Evolutionary conservation across 1,284 basidiomycete genomes (phyloP).

Genomic region (Tetrapyrgos nigripes): DNA sequence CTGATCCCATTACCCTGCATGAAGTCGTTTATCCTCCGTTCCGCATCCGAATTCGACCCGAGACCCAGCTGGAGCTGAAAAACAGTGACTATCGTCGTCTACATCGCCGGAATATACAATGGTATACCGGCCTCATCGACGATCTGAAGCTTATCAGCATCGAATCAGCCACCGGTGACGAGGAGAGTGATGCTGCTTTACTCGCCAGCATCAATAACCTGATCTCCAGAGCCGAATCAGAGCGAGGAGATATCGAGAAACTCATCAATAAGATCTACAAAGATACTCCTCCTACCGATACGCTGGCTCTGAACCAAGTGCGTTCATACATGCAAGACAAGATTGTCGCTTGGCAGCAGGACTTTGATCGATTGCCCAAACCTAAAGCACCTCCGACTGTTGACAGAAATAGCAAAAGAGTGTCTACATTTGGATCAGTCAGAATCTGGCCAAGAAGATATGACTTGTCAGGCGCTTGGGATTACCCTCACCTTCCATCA

Average conservation of each 20-base stretch:
- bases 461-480: constrained; percentile 56
- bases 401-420: constrained; percentile 57
- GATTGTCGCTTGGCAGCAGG: constrained; percentile 95
- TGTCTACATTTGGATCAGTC: constrained; percentile 71
- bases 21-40: constrained; percentile 93
- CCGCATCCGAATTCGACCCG: constrained; percentile 83
- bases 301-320: constrained; percentile 88
- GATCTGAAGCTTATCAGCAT: constrained; percentile 78
- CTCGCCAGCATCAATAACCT: constrained; percentile 69
- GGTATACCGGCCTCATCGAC: constrained; percentile 75
- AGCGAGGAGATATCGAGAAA: constrained; percentile 77
- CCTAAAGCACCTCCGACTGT: constrained; percentile 51
- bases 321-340: constrained; percentile 90
- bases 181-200: constrained; percentile 67
- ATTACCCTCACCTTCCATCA: constrained; percentile 61
- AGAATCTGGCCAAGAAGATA: constrained; percentile 73
- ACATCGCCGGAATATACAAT: constrained; percentile 73
- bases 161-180: constrained; percentile 79
- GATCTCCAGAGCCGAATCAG: constrained; percentile 74
- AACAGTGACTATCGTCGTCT: constrained; percentile 88
- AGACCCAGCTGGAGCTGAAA: constrained; percentile 88
- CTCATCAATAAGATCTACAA: constrained; percentile 85
- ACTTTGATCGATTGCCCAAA: constrained; percentile 81
- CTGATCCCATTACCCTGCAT: constrained; percentile 83
- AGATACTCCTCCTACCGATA: constrained; percentile 83